Conservation (phyloP, 768 basidiomycete genomes). For the Lactarius evosmus region DNA sequence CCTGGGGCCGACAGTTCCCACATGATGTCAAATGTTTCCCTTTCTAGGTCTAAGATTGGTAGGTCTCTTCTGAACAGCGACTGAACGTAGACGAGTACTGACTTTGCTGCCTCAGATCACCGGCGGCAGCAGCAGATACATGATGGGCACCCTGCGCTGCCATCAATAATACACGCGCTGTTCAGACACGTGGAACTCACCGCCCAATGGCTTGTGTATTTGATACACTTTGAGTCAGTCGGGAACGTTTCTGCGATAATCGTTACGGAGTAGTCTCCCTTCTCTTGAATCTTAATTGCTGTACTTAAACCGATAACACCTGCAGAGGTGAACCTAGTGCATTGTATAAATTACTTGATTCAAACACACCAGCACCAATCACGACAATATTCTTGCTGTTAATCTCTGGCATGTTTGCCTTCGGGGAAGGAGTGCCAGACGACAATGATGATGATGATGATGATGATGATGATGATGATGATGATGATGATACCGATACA, state of each 20-base stretch:
- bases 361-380: constrained; percentile 4
- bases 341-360: neutral
- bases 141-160: constrained; percentile 70
- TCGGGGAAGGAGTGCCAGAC: neutral
- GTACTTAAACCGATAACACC: constrained; percentile 79
- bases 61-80: neutral
- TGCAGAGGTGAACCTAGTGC: constrained; percentile 31
- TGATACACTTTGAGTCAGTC: constrained; percentile 66
- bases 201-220: constrained; percentile 81
- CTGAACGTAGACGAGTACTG: constrained; percentile 23
- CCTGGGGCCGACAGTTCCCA: constrained; percentile 68
- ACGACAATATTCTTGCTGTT: constrained; percentile 5
- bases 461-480: no score
- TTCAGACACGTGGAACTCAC: constrained; percentile 41
- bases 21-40: constrained; percentile 71
- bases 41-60: constrained; percentile 52
- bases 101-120: constrained; percentile 50
- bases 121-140: constrained; percentile 53
- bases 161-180: neutral
- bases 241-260: constrained; percentile 72
- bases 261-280: constrained; percentile 57
- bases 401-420: neutral
- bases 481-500: neutral
- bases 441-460: no score
- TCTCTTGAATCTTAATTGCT: constrained; percentile 65